These are phyloP conservation scores for Tanacetum coccineum DNA, from an alignment of 129 eudicot species.

Conservation along the genomic window DNA sequence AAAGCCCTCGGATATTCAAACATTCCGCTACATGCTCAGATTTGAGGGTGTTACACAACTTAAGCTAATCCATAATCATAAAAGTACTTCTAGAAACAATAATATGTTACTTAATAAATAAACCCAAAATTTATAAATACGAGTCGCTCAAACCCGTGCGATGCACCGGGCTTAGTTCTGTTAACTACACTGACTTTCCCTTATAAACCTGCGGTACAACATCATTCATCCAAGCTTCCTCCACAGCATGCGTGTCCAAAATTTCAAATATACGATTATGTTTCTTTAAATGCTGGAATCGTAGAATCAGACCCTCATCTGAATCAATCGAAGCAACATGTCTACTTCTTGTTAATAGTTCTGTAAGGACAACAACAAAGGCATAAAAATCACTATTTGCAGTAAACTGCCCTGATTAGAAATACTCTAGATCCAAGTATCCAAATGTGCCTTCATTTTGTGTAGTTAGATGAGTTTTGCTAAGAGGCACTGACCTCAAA, in stretches of 20 bases:
- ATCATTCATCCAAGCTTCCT: constrained; percentile 29
- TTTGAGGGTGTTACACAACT: too few species aligned
- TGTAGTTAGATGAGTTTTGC: constrained; percentile 39
- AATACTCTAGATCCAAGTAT: constrained; percentile 43
- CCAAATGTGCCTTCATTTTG: constrained; percentile 38
- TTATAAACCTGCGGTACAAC: too few species aligned
- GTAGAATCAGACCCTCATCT: constrained; percentile 22
- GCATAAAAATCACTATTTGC: constrained; percentile 47
- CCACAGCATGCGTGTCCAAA: constrained; percentile 18
- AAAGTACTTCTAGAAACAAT: too few species aligned
- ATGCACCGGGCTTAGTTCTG: too few species aligned
- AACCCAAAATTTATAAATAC: too few species aligned
- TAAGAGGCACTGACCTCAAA: constrained; percentile 28
- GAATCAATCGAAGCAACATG: constrained; percentile 3
- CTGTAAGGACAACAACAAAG: constrained; percentile 36
- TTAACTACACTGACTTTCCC: too few species aligned
- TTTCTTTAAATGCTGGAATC: constrained; percentile 20
- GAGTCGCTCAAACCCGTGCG: too few species aligned
- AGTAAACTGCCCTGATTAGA: constrained; percentile 29
- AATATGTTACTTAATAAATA: too few species aligned
- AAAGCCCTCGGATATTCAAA: too few species aligned
- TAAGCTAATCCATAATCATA: too few species aligned
- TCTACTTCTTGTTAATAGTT: constrained; percentile 30
- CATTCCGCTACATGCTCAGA: too few species aligned
- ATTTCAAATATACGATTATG: constrained; percentile 10